These are phyloP conservation scores for Kwoniella europaea DNA, from an alignment of 768 basidiomycete species.

Conservation along the genomic window DNA sequence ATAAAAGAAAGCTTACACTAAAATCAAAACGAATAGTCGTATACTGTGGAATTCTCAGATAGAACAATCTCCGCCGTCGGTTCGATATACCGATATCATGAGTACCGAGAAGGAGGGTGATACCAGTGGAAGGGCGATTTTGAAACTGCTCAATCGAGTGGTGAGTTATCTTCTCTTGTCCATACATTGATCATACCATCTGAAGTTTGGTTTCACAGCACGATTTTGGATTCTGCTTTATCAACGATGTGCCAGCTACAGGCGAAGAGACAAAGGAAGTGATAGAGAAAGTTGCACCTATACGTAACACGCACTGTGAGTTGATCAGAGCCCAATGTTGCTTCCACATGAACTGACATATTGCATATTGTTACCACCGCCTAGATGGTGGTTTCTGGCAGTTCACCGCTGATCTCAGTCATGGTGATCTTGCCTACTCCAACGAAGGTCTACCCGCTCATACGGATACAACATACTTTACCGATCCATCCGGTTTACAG, in stretches of 20 bases:
- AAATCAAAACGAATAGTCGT: conserved; percentile 61
- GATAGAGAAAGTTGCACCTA: conserved; percentile 76
- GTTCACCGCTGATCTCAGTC: conserved; percentile 86
- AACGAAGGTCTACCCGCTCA: conserved; percentile 85
- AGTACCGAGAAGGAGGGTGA: conserved; percentile 50
- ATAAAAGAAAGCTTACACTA: too few species aligned
- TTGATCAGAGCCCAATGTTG: neutral
- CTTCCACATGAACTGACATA: neutral
- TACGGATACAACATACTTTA: conserved; percentile 77
- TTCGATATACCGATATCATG: conserved; percentile 75
- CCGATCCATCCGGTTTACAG: conserved; percentile 93
- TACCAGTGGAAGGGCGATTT: conserved; percentile 69
- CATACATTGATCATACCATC: neutral
- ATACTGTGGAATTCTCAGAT: conserved; percentile 83
- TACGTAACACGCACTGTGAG: conserved; percentile 81
- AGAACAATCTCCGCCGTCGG: conserved; percentile 71
- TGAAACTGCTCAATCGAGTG: conserved; percentile 79
- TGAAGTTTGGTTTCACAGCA: conserved; percentile 63
- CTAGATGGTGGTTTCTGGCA: conserved; percentile 96
- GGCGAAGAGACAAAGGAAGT: conserved; percentile 84
- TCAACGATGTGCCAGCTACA: conserved; percentile 77
- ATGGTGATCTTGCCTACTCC: conserved; percentile 93
- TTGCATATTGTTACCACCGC: neutral
- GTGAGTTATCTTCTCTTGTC: conserved; percentile 61
- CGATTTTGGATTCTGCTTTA: conserved; percentile 84